Evolutionary conservation across 2,329 filamentous ascomycete species (phyloP).

Genomic region (Calonectria fujianensis): DNA sequence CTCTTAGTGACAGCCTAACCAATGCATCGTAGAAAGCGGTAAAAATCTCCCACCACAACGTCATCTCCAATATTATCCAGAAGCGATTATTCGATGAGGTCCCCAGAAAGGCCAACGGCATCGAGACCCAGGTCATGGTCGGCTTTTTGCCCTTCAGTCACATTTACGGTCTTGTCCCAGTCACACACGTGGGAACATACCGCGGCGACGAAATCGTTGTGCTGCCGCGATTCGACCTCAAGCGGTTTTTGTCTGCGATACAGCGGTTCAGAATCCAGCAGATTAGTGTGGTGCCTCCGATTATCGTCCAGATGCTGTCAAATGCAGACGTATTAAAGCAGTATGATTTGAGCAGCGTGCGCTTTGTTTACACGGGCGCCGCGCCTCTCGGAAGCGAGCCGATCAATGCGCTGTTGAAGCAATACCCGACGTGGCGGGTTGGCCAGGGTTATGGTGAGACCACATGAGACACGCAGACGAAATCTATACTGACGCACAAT

Average conservation of each 20-base stretch:
- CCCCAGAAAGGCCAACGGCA: conserved; percentile 57
- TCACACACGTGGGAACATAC: conserved; percentile 79
- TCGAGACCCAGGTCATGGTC: conserved; percentile 69
- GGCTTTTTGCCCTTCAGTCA: conserved; percentile 87
- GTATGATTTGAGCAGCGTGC: conserved; percentile 81
- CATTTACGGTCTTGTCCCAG: conserved; percentile 85
- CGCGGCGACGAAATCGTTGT: conserved; percentile 84
- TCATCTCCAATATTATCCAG: conserved; percentile 85
- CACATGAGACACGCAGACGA: no score
- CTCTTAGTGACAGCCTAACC: not conserved
- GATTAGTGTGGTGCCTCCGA: conserved; percentile 84
- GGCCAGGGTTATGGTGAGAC: conserved; percentile 65
- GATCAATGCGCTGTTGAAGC: conserved; percentile 74
- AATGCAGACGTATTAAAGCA: conserved; percentile 74
- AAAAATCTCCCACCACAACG: conserved; percentile 87
- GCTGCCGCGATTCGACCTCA: conserved; percentile 84
- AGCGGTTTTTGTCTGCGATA: conserved; percentile 76
- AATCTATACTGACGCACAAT: conserved; percentile 38
- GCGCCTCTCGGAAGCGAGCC: conserved; percentile 83
- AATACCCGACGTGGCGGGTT: conserved; percentile 78
- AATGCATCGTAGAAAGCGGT: conserved; percentile 81
- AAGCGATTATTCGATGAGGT: conserved; percentile 66
- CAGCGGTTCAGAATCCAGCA: conserved; percentile 80
- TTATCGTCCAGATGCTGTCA: conserved; percentile 83
- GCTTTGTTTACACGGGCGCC: conserved; percentile 80